Evolutionary conservation across 495 filamentous ascomycete genomes (phyloP), one percentile per base, ranked within the genome.

Genomic region (Penicillium lividum): DNA sequence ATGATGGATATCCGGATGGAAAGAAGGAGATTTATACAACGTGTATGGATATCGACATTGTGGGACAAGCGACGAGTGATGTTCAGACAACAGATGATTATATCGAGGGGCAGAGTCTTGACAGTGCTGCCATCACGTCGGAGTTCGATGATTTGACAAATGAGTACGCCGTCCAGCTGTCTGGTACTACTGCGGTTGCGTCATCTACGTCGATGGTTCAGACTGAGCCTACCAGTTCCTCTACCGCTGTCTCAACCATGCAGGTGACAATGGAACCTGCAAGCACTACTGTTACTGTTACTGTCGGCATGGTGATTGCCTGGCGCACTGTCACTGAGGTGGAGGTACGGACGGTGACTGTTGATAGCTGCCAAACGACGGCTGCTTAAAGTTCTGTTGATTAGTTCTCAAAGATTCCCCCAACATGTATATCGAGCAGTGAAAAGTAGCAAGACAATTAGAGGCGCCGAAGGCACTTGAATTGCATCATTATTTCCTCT

Each of bases 1-100:
- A 80, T 64, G 79, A 73, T 46, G 72, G 51, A 34, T 66, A 79
- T 13, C 80, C 82, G 3, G 65, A 81, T 0, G 80, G 81, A 22
- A 86, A 82, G 58, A 76, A 78, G 55, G 86, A 97, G 70, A 81
- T 86, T 57, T 97, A 96, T 68, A 92, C 90, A 0, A 86, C 87
- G 7, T 93, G 92, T 64, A 84, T 91, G 64, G 92, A 97, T 71
- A 79, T 93, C 58, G 73, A 88, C 42, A 73, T 95, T 50, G 72
- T 76, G 52, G 76, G 59, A 43, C 63, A 33, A 10, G 46, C 68
- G 15, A 58, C 53, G 0, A 65, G 59, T n/a, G 51, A 57, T 22
- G 49, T 48, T 29, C 36, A 60, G 9, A 30, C 38, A 22, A n/a
- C 36, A 7, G 60, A 50, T 1, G 55, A 54, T 2, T 78, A 73